Conservation (phyloP, 805 yeast genomes). For the Saturnispora dispora region DNA sequence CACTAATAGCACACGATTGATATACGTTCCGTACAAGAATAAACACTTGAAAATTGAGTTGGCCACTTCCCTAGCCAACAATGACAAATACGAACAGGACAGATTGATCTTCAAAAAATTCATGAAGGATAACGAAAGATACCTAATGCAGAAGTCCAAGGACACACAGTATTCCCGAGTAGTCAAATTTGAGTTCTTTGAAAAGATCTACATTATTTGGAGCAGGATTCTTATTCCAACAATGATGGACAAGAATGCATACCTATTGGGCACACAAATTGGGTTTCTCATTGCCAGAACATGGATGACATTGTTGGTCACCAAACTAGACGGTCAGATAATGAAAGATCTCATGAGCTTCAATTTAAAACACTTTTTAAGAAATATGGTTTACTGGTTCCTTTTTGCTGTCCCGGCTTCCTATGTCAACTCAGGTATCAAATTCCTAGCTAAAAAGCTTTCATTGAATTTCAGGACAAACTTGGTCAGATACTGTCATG, state of each 20-base stretch:
- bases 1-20: constrained; percentile 27
- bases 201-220: constrained; percentile 70
- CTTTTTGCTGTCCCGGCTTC: constrained; percentile 88
- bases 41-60: constrained; percentile 33
- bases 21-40: constrained; percentile 40
- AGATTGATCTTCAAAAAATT: constrained; percentile 43
- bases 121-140: constrained; percentile 24
- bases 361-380: constrained; percentile 59
- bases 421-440: constrained; percentile 84
- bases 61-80: constrained; percentile 32
- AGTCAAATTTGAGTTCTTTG: constrained; percentile 51
- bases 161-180: constrained; percentile 1
- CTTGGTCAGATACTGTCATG: constrained; percentile 79
- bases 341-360: constrained; percentile 83
- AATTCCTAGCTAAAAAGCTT: constrained; percentile 64
- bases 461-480: constrained; percentile 80
- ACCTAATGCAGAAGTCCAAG: neutral
- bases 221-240: constrained; percentile 67
- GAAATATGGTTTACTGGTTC: constrained; percentile 81
- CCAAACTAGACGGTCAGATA: constrained; percentile 85
- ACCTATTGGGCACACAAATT: constrained; percentile 60
- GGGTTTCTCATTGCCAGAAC: constrained; percentile 72
- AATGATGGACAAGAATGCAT: constrained; percentile 55
- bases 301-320: constrained; percentile 76
- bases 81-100: constrained; percentile 47